These are phyloP conservation scores for Yamadazyma membranifaciens DNA, from an alignment of 1,139 yeast genomes.

Conservation along the genomic window DNA sequence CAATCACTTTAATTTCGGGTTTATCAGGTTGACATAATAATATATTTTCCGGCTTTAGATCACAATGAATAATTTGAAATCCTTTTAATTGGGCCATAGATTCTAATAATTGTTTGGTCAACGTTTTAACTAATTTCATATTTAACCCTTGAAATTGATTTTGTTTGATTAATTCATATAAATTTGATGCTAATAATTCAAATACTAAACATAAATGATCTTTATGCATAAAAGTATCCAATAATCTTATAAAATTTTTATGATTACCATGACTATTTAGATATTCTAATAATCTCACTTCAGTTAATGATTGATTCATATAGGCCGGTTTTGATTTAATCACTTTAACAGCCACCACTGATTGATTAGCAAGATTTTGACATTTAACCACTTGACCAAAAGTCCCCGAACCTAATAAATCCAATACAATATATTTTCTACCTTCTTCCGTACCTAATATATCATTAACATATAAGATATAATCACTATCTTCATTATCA, in stretches of 20 bases:
- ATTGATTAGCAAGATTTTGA: conserved; percentile 85
- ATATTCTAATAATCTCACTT: conserved; percentile 81
- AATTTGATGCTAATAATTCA: conserved; percentile 82
- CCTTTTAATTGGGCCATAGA: conserved; percentile 78
- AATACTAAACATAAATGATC: conserved; percentile 92
- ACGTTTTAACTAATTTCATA: conserved; percentile 73
- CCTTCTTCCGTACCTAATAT: conserved; percentile 87
- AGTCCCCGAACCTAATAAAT: conserved; percentile 92
- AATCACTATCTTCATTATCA: conserved; percentile 89
- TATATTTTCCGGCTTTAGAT: conserved; percentile 93
- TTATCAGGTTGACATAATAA: conserved; percentile 76
- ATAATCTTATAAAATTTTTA: conserved; percentile 71
- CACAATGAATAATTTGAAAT: conserved; percentile 90
- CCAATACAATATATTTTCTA: conserved; percentile 82
- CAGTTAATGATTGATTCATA: conserved; percentile 87
- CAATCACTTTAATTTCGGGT: conserved; percentile 89
- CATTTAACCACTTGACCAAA: conserved; percentile 99
- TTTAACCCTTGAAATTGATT: conserved; percentile 91
- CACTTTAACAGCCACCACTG: conserved; percentile 91
- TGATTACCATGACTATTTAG: conserved; percentile 73
- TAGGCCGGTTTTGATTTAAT: conserved; percentile 92
- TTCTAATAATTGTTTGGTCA: conserved; percentile 78
- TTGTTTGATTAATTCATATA: conserved; percentile 88
- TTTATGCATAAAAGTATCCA: conserved; percentile 89
- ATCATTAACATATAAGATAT: conserved; percentile 91